These are phyloP conservation scores for Backusella psychrophila DNA, from an alignment of 192 early-diverging fungal species.

Conservation along the genomic window DNA sequence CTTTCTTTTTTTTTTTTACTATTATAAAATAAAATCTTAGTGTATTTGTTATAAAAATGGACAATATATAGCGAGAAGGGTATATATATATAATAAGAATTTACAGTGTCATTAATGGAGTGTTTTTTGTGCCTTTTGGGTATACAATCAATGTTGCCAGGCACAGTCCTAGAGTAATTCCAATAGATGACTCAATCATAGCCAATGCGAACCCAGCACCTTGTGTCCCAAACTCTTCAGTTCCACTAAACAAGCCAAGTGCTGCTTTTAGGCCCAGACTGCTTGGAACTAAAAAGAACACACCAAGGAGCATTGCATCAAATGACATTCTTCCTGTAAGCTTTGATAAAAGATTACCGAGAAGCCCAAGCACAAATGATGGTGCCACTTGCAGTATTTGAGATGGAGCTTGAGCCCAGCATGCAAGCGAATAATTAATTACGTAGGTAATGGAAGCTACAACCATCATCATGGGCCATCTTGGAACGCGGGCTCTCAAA, in stretches of 20 bases:
- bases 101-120: constrained; percentile 37
- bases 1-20: not conserved
- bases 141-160: constrained; percentile 62
- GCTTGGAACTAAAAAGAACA: constrained; percentile 41
- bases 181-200: constrained; percentile 41
- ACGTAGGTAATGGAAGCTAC: constrained; percentile 67
- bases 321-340: constrained; percentile 73
- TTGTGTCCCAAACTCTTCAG: constrained; percentile 16
- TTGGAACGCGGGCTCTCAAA: constrained; percentile 48
- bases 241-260: constrained; percentile 19
- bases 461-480: constrained; percentile 72
- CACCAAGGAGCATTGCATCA: constrained; percentile 78
- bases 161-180: constrained; percentile 65
- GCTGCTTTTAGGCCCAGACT: constrained; percentile 36
- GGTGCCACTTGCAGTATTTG: constrained; percentile 67
- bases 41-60: not conserved
- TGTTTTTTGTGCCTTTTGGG: constrained; percentile 44
- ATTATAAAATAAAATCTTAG: not conserved
- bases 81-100: not conserved
- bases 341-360: constrained; percentile 76
- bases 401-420: constrained; percentile 46
- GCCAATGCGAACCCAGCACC: constrained; percentile 47
- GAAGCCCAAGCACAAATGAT: constrained; percentile 75
- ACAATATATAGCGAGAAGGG: not conserved
- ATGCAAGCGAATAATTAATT: constrained; percentile 53